Percentiles rank a stretch among this genome's conserved stretches.
Conservation (phyloP, 179 eudicot genomes). For the Patellifolia procumbens region DNA sequence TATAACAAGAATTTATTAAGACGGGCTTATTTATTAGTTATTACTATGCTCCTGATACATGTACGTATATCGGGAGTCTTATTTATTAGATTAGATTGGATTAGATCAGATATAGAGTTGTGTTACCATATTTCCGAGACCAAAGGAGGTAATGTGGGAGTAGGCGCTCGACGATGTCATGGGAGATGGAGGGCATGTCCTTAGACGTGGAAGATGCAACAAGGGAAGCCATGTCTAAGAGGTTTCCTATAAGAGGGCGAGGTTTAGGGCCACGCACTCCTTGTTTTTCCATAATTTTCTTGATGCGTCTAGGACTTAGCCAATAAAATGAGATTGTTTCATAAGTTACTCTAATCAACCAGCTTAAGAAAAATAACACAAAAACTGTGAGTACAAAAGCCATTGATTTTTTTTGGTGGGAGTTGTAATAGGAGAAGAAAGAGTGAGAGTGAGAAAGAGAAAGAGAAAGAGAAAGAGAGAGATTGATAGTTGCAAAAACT, state of each 20-base stretch:
- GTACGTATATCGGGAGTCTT: too few species aligned
- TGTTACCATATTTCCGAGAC: conserved; percentile 61
- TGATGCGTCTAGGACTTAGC: conserved; percentile 74
- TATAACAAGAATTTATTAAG: neutral
- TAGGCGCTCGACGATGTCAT: conserved; percentile 70
- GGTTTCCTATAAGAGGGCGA: conserved; percentile 68
- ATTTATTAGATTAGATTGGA: neutral
- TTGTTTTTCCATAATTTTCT: conserved; percentile 73
- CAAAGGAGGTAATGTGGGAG: conserved; percentile 76
- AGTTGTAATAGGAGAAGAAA: too few species aligned
- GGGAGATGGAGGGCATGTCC: conserved; percentile 60
- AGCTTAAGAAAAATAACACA: conserved; percentile 24
- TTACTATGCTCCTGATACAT: neutral
- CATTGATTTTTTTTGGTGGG: too few species aligned
- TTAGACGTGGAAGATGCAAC: conserved; percentile 63
- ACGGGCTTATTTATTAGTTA: neutral
- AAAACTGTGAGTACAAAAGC: conserved; percentile 22
- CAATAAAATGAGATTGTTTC: conserved; percentile 66
- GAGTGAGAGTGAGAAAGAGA: neutral
- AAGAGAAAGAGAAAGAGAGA: conserved; percentile 4
- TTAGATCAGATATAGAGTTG: neutral
- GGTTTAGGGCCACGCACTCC: conserved; percentile 89
- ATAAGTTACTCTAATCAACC: conserved; percentile 38
- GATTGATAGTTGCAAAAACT: conserved; percentile 9
- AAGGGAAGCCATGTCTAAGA: conserved; percentile 65